phyloP scores from a whole-genome alignment of 768 basidiomycete species.

The Cystofilobasidium macerans region DNA sequence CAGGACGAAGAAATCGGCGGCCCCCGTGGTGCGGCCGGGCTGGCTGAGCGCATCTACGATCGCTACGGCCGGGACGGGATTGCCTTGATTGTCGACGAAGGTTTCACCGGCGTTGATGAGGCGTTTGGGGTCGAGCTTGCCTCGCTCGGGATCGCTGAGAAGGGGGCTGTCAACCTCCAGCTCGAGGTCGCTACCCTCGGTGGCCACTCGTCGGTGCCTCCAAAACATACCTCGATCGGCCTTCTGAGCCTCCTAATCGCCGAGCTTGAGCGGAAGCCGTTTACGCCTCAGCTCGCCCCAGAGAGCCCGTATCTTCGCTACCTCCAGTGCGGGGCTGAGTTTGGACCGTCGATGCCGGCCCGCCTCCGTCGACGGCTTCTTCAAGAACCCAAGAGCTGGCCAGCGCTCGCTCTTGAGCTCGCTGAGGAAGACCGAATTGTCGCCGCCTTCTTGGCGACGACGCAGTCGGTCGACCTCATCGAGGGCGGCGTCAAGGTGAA shows the following conservation, averaged over 20 bases:
- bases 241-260: slow-evolving; percentile 16
- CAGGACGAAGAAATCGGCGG: slow-evolving; percentile 33
- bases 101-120: slow-evolving; percentile 46
- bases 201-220: slow-evolving; percentile 10
- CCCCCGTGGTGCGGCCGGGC: slow-evolving; percentile 35
- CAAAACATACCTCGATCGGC: slow-evolving; percentile 15
- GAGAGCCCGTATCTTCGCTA: slow-evolving; percentile 13
- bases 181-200: slow-evolving; percentile 9
- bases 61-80: slow-evolving; percentile 62
- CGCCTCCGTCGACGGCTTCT: slow-evolving; percentile 1
- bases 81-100: slow-evolving; percentile 78
- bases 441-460: slow-evolving; percentile 19
- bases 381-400: slow-evolving; percentile 19
- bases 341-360: slow-evolving; percentile 8
- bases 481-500: slow-evolving; percentile 22
- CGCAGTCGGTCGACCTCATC: slow-evolving; percentile 20
- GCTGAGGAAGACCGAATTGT: slow-evolving; percentile 18
- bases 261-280: slow-evolving; percentile 16
- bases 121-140: slow-evolving; percentile 35
- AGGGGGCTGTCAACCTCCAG: not conserved
- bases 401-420: too few species aligned
- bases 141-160: slow-evolving; percentile 29
- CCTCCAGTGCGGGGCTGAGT: slow-evolving; percentile 21
- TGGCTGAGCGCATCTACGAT: slow-evolving; percentile 45
- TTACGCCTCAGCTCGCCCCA: slow-evolving; percentile 2